A percentile compares a stretch with the other conserved stretches of the same genome.
These are phyloP conservation scores for Ensete ventricosum DNA, from an alignment of 176 grass and related monocot genomes.

Conservation along the genomic window DNA sequence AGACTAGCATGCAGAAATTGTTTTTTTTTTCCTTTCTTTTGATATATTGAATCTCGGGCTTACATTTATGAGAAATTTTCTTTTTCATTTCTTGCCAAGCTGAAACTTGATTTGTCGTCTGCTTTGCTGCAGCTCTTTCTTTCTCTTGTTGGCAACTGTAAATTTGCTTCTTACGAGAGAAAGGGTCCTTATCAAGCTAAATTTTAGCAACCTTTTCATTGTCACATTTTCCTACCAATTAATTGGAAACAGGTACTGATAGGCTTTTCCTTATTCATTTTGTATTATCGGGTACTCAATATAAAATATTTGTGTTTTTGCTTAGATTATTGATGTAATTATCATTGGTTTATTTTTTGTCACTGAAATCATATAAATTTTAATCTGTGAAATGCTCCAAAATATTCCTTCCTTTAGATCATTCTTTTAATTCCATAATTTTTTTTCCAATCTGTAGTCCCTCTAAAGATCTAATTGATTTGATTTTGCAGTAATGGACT, in stretches of 20 bases:
- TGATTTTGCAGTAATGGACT: constrained; percentile 67
- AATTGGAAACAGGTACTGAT: constrained; percentile 26
- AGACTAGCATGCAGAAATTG: too few species aligned
- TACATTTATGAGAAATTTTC: neutral
- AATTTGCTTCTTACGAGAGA: too few species aligned
- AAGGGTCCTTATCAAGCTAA: too few species aligned
- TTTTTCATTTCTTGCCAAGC: neutral
- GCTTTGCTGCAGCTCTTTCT: neutral
- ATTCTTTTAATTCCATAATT: constrained; percentile 12
- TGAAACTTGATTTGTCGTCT: neutral
- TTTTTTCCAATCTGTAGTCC: neutral
- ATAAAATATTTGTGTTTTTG: too few species aligned
- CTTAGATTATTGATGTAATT: too few species aligned
- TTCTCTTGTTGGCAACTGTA: too few species aligned
- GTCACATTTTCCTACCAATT: constrained; percentile 25
- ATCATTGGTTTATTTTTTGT: too few species aligned
- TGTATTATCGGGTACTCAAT: too few species aligned
- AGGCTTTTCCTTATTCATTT: too few species aligned
- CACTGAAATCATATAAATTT: too few species aligned
- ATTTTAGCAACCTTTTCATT: too few species aligned
- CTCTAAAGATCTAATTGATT: constrained; percentile 1
- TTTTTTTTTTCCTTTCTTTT: neutral
- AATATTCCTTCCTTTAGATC: constrained; percentile 10
- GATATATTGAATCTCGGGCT: too few species aligned
- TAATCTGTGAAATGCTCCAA: neutral